Evolutionary conservation across 1,139 yeast genomes (phyloP).

Genomic region (Groenewaldozyma sp.): DNA sequence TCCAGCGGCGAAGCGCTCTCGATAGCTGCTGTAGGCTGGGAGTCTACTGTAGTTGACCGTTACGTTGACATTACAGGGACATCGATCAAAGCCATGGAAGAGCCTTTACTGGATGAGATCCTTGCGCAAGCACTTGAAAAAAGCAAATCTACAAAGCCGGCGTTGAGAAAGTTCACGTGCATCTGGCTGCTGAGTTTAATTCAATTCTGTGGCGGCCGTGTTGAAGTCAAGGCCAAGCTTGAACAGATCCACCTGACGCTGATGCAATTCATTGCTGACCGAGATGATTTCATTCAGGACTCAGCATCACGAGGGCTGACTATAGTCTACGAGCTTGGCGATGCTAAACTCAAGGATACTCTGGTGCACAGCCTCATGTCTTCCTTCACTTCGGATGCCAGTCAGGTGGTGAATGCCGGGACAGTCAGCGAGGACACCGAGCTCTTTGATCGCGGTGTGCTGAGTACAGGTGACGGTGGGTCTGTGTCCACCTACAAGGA

Average conservation of each 20-base stretch:
- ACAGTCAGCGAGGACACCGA: conserved; percentile 71
- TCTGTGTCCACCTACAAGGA: conserved; percentile 78
- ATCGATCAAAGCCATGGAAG: conserved; percentile 2
- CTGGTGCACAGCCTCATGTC: conserved; percentile 66
- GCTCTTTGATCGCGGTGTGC: conserved; percentile 71
- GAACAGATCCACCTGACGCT: conserved; percentile 61
- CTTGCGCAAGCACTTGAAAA: conserved; percentile 42
- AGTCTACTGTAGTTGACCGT: conserved; percentile 45
- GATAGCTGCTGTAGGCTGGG: conserved; percentile 68
- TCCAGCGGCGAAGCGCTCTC: conserved; percentile 80
- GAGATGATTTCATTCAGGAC: conserved; percentile 82
- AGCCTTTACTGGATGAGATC: conserved; percentile 24
- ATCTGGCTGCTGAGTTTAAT: conserved; percentile 77
- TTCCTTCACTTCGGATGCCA: conserved; percentile 64
- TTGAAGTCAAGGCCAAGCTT: conserved; percentile 37
- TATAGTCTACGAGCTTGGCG: conserved; percentile 72
- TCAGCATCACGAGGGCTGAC: conserved; percentile 86
- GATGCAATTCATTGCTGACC: conserved; percentile 62
- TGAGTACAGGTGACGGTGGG: conserved; percentile 77
- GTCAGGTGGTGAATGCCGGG: conserved; percentile 52
- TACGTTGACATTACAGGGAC: conserved; percentile 39
- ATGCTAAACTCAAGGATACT: conserved; percentile 55
- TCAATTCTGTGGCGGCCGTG: conserved; percentile 56
- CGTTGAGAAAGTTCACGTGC: conserved; percentile 66
- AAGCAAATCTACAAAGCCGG: conserved; percentile 61